Conservation (phyloP, 345 rosid genomes). For the Populus nigra region DNA sequence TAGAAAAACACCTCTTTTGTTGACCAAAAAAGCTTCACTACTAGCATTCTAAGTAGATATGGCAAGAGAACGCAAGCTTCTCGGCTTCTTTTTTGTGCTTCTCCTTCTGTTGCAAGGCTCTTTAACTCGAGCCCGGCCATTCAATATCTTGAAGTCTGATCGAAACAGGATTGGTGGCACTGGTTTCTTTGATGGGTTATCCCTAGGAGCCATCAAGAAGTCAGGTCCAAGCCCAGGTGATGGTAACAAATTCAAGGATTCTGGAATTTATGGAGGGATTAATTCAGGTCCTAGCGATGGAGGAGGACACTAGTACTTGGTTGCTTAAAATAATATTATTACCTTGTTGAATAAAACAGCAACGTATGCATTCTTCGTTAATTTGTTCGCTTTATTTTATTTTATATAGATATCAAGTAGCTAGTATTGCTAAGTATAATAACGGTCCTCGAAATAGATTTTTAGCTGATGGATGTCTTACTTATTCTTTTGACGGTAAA, state of each 20-base stretch:
- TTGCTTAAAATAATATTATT: too few species aligned
- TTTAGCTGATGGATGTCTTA: too few species aligned
- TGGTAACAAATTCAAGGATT: too few species aligned
- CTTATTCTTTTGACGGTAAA: too few species aligned
- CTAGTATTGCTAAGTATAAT: too few species aligned
- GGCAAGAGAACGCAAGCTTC: not conserved
- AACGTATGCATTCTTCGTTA: too few species aligned
- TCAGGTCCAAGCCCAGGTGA: constrained; percentile 27
- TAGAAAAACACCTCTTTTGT: not conserved
- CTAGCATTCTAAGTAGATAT: not conserved
- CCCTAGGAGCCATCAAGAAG: constrained; percentile 23
- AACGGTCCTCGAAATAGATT: too few species aligned
- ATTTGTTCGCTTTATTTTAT: too few species aligned
- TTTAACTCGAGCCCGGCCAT: not conserved
- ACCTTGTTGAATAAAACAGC: too few species aligned
- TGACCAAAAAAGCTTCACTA: not conserved
- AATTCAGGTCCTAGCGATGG: not conserved
- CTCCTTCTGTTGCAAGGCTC: constrained; percentile 2
- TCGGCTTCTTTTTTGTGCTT: constrained; percentile 1
- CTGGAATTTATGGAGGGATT: not conserved
- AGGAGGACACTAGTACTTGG: too few species aligned
- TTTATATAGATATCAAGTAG: too few species aligned
- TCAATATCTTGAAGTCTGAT: not conserved
- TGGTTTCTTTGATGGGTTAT: not conserved
- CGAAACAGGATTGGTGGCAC: not conserved